phyloP scores from a whole-genome alignment of 2,329 filamentous ascomycete species.

The Tolypocladium tundrense region DNA sequence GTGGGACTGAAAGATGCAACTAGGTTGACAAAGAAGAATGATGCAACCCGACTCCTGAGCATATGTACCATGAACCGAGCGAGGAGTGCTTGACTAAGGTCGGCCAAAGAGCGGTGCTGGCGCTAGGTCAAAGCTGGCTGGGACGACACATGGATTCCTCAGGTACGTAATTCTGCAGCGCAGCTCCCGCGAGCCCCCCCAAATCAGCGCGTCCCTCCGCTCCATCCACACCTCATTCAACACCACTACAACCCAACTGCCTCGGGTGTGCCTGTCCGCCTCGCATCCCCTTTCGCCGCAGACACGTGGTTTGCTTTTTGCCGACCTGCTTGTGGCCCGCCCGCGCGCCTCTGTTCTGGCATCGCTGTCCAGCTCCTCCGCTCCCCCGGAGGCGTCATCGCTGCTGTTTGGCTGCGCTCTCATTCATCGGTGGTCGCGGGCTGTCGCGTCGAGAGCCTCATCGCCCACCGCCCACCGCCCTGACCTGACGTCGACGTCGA shows the following conservation, averaged over 20 bases:
- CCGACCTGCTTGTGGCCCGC: neutral
- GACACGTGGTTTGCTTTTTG: neutral
- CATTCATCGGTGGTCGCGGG: neutral
- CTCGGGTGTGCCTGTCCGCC: neutral
- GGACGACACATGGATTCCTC: neutral
- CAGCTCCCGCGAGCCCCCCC: neutral
- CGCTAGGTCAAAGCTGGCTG: neutral
- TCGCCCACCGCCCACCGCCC: slow-evolving; percentile 1
- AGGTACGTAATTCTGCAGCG: neutral
- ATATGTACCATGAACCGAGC: too few species aligned
- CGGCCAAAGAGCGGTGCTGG: neutral
- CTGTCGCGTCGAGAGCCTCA: neutral
- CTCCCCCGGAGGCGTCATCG: neutral
- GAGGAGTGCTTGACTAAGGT: neutral
- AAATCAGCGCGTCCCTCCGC: neutral
- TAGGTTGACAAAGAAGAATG: neutral
- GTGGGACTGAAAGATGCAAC: neutral
- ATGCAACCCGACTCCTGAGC: neutral
- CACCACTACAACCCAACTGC: neutral
- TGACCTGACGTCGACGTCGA: slow-evolving; percentile 1
- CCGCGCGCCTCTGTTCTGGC: neutral
- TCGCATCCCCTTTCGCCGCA: neutral
- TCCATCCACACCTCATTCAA: neutral
- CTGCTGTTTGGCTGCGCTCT: slow-evolving; percentile 1
- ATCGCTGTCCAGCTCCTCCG: neutral